phyloP scores from a whole-genome alignment of 371 early-diverging fungal species.

The Mucor indicus region DNA sequence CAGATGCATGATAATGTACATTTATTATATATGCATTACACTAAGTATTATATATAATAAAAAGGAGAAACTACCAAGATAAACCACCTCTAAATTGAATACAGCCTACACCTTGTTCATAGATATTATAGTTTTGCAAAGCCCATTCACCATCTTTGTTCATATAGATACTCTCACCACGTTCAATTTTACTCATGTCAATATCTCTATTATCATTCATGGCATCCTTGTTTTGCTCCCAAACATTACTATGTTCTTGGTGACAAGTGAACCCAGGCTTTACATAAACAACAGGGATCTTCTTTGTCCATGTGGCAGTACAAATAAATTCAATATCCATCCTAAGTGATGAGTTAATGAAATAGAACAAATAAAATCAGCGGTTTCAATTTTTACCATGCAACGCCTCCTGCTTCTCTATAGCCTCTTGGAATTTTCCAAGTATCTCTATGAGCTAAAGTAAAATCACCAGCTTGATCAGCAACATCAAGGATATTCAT shows the following conservation, averaged over 20 bases:
- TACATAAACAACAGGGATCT: constrained; percentile 30
- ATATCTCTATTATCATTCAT: constrained; percentile 24
- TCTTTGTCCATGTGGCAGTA: constrained; percentile 42
- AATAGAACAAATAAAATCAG: neutral
- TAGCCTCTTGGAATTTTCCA: constrained; percentile 39
- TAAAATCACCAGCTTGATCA: constrained; percentile 44
- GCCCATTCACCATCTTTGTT: constrained; percentile 41
- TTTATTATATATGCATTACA: no score
- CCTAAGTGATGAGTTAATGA: constrained; percentile 2
- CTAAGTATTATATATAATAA: no score
- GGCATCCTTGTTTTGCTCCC: constrained; percentile 21
- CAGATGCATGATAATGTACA: no score
- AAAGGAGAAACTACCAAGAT: no score
- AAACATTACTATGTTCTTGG: constrained; percentile 34
- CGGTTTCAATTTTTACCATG: constrained; percentile 21
- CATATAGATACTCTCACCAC: constrained; percentile 23
- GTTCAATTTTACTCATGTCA: constrained; percentile 29
- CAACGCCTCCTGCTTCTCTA: constrained; percentile 37
- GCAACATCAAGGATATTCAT: constrained; percentile 29
- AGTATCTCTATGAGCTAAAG: constrained; percentile 45
- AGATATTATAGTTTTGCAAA: constrained; percentile 26
- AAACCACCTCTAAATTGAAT: constrained; percentile 42
- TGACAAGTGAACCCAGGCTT: constrained; percentile 36
- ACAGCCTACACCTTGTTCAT: constrained; percentile 29
- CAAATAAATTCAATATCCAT: constrained; percentile 44